Evolutionary conservation across 257 asterid species (phyloP), one percentile per base, ranked within the genome.

Genomic region (Solanum chiquidenum): DNA sequence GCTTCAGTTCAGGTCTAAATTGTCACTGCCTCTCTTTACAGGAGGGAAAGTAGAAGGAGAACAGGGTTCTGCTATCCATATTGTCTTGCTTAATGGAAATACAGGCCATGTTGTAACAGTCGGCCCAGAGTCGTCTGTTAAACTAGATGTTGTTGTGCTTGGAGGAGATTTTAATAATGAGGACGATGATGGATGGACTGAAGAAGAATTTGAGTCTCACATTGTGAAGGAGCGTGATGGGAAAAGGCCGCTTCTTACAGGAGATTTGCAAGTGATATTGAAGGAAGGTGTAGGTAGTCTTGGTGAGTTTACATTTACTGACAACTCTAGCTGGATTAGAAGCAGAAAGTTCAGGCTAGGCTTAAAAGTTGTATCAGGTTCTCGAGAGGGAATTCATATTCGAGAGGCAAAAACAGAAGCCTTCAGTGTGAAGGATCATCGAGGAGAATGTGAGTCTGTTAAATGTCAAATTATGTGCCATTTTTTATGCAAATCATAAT

Each of bases 311-410:
- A 35, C 89, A 35, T 97, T 97, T 90, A 97, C 99, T 0, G 99
- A 97, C 90, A 97, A 97, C 89, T 97, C 99, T 52, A 97, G 99
- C 89, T 97, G 99, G 99, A 95, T 95, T 84, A 91, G 99, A 90
- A 97, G 99, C 94, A 92, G 99, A 90, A 96, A 96, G 83, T 97
- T 97, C 89, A 92, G 99, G 88, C 92, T 97, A 62, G 99, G 99
- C 71, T 91, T 96, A 88, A 96, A 92, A 88, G 96, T 94, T 88
- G 91, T 95, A 58, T 90, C 98, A 7, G 93, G 96, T 86, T 90
- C 83, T 88, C 90, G 91, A 84, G 98, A 94, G 85, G 97, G 92
- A 55, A 87, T 91, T 73, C 94, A 93, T 79, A 91, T 97, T 88
- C 97, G 97, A 35, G 99, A 95, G 91, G 99, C 99, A 49, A 96